A percentile compares a stretch with the other conserved stretches of the same genome.
These are phyloP conservation scores for Picochlorum sp. DNA, from an alignment of 139 green algal genomes.

Conservation along the genomic window DNA sequence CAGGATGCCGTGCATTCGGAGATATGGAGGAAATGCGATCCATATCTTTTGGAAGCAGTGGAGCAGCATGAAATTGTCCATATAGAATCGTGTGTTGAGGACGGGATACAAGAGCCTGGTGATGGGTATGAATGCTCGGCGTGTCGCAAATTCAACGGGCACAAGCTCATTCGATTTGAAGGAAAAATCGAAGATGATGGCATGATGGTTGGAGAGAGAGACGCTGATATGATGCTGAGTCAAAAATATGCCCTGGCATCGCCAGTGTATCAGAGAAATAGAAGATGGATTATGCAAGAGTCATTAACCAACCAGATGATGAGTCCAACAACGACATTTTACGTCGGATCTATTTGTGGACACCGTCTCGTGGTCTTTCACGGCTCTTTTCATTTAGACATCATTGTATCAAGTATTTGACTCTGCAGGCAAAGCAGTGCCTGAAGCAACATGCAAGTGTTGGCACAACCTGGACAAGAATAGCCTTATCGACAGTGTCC, in stretches of 20 bases:
- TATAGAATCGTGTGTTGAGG: too few relatives aligned
- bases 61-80: conserved; percentile 2
- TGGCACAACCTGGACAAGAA: not conserved
- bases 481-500: too few relatives aligned
- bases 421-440: not conserved
- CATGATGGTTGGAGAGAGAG: too few relatives aligned
- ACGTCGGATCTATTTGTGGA: not conserved
- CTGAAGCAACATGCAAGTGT: not conserved
- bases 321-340: not conserved
- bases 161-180: too few relatives aligned
- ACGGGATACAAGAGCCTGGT: too few relatives aligned
- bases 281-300: not conserved
- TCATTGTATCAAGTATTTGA: conserved; percentile 1
- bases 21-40: conserved; percentile 12
- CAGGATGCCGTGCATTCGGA: conserved; percentile 15
- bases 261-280: too few relatives aligned
- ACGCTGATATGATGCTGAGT: too few relatives aligned
- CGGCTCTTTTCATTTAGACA: not conserved
- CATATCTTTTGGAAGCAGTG: conserved; percentile 18
- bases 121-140: too few relatives aligned
- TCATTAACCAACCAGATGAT: not conserved
- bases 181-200: too few relatives aligned
- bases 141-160: too few relatives aligned
- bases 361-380: not conserved
- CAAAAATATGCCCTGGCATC: too few relatives aligned